Conservation (phyloP, 345 rosid species). For the Physaria fendleri region DNA sequence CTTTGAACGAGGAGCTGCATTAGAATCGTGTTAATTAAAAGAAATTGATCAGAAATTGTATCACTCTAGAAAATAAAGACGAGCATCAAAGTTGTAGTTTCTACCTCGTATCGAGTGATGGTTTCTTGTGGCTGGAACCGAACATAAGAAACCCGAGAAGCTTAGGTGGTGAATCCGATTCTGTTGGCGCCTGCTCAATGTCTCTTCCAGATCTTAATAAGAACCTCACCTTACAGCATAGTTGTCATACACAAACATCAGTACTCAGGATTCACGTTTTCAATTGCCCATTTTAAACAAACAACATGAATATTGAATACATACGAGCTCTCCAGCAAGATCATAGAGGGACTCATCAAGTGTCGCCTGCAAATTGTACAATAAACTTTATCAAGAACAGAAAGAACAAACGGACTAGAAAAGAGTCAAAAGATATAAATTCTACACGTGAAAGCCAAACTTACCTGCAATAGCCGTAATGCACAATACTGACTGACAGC, state of each 20-base stretch:
- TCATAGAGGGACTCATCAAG: slow-evolving; percentile 95
- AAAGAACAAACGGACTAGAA: neutral
- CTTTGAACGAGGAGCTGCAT: slow-evolving; percentile 67
- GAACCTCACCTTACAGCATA: slow-evolving; percentile 73
- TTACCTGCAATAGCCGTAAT: slow-evolving; percentile 84
- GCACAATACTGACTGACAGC: slow-evolving; percentile 98
- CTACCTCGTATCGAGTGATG: slow-evolving; percentile 77
- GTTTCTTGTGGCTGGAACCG: slow-evolving; percentile 63
- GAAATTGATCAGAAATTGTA: neutral
- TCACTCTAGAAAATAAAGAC: neutral
- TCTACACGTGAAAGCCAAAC: neutral
- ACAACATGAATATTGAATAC: slow-evolving; percentile 7
- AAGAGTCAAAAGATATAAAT: neutral
- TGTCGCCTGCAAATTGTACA: slow-evolving; percentile 64
- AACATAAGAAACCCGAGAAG: slow-evolving; percentile 81
- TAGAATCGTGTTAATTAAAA: slow-evolving; percentile 10
- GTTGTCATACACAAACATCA: neutral
- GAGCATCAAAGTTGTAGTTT: slow-evolving; percentile 1
- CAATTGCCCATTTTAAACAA: neutral
- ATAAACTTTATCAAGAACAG: slow-evolving; percentile 4
- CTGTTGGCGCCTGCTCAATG: slow-evolving; percentile 62
- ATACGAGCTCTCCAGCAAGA: slow-evolving; percentile 99
- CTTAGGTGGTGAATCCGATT: slow-evolving; percentile 82
- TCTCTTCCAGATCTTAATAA: slow-evolving; percentile 97
- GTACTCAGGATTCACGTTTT: neutral